Conservation (phyloP, 169 alveolate genomes). For the Plasmodium inui region DNA sequence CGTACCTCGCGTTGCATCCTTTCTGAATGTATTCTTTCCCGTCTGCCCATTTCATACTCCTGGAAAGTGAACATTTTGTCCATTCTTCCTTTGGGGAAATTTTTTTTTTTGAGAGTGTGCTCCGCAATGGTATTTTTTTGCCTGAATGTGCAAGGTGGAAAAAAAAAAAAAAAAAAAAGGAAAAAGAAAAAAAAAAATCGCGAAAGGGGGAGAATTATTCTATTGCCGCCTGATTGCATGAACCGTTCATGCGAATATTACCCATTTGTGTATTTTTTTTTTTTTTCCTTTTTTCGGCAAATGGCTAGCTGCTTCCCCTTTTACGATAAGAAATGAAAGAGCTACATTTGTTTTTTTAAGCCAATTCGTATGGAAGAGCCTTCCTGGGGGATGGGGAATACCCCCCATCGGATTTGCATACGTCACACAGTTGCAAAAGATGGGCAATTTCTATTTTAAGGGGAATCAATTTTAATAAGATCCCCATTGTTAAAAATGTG, state of each 20-base stretch:
- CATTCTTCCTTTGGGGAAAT: neutral
- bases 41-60: neutral
- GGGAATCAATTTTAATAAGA: neutral
- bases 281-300: neutral
- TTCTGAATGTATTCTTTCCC: neutral
- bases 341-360: neutral
- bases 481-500: neutral
- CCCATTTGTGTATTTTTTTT: neutral
- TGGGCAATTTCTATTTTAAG: neutral
- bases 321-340: neutral
- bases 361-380: neutral
- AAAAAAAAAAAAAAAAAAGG: neutral
- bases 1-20: neutral
- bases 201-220: neutral
- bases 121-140: neutral
- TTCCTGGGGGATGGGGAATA: neutral
- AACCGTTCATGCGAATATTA: neutral
- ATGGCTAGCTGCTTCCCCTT: neutral
- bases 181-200: slow-evolving; percentile 1
- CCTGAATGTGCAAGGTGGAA: neutral
- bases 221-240: neutral
- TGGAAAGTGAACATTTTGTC: neutral
- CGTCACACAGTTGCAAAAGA: neutral
- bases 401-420: neutral
- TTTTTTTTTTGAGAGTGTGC: neutral